Conservation (phyloP, 805 yeast genomes). For the Saccharomycopsis sp. region DNA sequence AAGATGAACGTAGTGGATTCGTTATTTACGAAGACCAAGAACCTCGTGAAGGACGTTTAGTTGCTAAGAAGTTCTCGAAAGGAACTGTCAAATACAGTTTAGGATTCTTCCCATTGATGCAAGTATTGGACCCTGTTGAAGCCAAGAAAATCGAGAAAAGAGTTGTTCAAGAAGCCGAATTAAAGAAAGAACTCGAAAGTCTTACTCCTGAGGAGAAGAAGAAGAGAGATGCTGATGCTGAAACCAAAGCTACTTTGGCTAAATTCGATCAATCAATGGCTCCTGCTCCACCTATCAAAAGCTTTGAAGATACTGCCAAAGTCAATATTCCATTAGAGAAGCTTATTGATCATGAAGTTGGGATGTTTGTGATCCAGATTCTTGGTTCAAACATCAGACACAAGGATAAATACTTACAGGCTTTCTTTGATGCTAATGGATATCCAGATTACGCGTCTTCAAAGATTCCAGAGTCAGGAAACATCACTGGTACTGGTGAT, state of each 20-base stretch:
- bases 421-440: conserved; percentile 70
- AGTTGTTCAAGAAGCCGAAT: conserved; percentile 32
- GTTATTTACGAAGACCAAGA: conserved; percentile 51
- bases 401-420: conserved; percentile 61
- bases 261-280: conserved; percentile 31
- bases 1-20: conserved; percentile 55
- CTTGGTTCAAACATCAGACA: conserved; percentile 50
- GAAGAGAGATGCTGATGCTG: conserved; percentile 27
- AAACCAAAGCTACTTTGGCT: conserved; percentile 27
- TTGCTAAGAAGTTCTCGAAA: conserved; percentile 70
- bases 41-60: conserved; percentile 53
- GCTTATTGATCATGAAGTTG: conserved; percentile 54
- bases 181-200: conserved; percentile 29
- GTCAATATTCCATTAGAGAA: conserved; percentile 52
- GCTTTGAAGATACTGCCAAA: conserved; percentile 32
- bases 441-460: conserved; percentile 56
- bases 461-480: conserved; percentile 33
- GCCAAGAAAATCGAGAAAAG: conserved; percentile 47
- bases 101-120: conserved; percentile 78
- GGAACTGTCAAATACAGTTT: conserved; percentile 70
- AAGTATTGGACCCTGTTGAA: conserved; percentile 74
- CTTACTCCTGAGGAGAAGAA: conserved; percentile 26
- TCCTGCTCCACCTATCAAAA: conserved; percentile 23
- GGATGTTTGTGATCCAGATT: conserved; percentile 68
- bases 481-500: conserved; percentile 57